Percentiles rank a stretch among this genome's conserved stretches.
phyloP scores from a whole-genome alignment of 192 early-diverging fungal genomes.

The Mortierella claussenii region DNA sequence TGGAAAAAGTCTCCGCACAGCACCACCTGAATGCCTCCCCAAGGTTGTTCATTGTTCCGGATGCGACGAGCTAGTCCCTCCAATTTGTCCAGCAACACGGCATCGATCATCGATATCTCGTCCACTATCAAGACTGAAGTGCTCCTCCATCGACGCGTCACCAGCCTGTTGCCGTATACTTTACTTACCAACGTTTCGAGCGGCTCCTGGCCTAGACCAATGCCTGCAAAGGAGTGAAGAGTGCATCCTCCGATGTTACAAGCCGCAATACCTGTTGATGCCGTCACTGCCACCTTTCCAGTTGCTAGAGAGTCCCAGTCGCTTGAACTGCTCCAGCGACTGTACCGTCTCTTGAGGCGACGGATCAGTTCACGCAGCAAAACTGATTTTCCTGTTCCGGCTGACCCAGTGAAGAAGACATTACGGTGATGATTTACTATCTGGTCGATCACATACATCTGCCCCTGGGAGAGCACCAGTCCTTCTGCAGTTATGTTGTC shows the following conservation, averaged over 20 bases:
- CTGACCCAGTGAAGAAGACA: constrained; percentile 70
- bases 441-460: constrained; percentile 34
- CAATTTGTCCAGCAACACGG: constrained; percentile 73
- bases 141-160: constrained; percentile 68
- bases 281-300: constrained; percentile 58
- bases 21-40: constrained; percentile 80
- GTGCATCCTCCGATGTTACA: constrained; percentile 69
- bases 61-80: constrained; percentile 69
- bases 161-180: constrained; percentile 22
- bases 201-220: constrained; percentile 69
- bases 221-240: constrained; percentile 69
- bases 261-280: constrained; percentile 68
- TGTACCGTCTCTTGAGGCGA: constrained; percentile 17
- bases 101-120: constrained; percentile 85
- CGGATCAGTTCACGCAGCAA: constrained; percentile 54
- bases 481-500: constrained; percentile 13
- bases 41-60: constrained; percentile 52
- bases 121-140: constrained; percentile 77
- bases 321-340: not conserved
- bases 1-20: constrained; percentile 85
- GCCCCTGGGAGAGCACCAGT: constrained; percentile 24
- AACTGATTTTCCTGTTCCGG: constrained; percentile 59
- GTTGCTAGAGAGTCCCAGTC: constrained; percentile 22
- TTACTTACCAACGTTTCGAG: constrained; percentile 17
- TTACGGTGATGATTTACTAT: constrained; percentile 51